Percentiles rank a stretch among this genome's conserved stretches.
phyloP scores from a whole-genome alignment of 2,329 filamentous ascomycete species.

The Talaromyces sp. region DNA sequence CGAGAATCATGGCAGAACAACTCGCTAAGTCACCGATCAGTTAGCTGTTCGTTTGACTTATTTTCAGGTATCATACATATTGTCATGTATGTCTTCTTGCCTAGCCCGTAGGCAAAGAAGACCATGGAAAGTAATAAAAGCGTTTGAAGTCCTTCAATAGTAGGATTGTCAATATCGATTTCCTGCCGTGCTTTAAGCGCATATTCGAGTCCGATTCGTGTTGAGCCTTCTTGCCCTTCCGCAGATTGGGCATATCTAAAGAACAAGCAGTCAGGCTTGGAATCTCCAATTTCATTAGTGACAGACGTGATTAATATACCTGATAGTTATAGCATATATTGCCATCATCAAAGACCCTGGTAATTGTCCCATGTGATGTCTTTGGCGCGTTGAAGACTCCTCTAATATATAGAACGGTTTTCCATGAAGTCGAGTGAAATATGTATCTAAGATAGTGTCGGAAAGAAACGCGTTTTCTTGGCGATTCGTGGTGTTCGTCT shows the following conservation, averaged over 20 bases:
- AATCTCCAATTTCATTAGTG: not conserved
- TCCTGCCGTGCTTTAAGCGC: constrained; percentile 65
- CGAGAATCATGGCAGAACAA: constrained; percentile 78
- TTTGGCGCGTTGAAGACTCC: constrained; percentile 69
- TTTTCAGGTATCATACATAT: constrained; percentile 55
- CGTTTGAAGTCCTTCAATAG: constrained; percentile 72
- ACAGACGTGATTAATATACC: constrained; percentile 43
- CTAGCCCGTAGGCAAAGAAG: constrained; percentile 72
- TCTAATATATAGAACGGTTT: constrained; percentile 81
- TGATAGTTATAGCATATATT: constrained; percentile 57
- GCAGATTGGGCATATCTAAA: constrained; percentile 66
- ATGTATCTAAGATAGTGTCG: constrained; percentile 69
- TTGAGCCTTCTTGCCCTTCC: constrained; percentile 64
- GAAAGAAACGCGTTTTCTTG: constrained; percentile 45
- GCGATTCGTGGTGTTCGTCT: constrained; percentile 41
- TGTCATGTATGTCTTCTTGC: constrained; percentile 84
- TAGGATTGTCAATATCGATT: constrained; percentile 76
- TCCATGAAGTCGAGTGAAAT: constrained; percentile 74
- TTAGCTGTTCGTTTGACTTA: not conserved
- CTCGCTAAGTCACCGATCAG: constrained; percentile 51
- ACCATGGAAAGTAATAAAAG: constrained; percentile 71
- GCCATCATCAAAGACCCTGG: constrained; percentile 51
- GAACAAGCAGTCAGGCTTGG: constrained; percentile 21
- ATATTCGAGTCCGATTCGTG: constrained; percentile 69
- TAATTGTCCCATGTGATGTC: constrained; percentile 66